These are phyloP conservation scores for Citeromyces nyonsensis DNA, from an alignment of 805 yeast species.

Conservation along the genomic window DNA sequence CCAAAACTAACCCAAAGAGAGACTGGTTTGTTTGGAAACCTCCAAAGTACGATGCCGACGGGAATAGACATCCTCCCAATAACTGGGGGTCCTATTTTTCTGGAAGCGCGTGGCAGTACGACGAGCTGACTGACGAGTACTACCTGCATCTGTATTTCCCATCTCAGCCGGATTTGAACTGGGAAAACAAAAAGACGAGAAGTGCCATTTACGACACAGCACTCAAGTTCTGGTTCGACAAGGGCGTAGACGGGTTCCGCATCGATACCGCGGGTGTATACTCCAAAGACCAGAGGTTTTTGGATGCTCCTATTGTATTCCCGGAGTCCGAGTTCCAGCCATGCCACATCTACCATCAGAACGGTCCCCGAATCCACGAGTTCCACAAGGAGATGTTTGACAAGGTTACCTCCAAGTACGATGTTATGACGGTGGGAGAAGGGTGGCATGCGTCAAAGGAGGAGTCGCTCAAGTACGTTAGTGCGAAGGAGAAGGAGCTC, in stretches of 20 bases:
- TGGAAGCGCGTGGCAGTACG: conserved; percentile 43
- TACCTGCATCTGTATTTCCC: conserved; percentile 36
- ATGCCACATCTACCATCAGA: conserved; percentile 14
- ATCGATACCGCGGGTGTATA: conserved; percentile 39
- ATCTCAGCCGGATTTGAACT: conserved; percentile 44
- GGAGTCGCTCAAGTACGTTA: conserved; percentile 24
- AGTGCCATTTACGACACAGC: conserved; percentile 26
- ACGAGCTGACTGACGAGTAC: conserved; percentile 36
- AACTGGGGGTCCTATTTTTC: conserved; percentile 39
- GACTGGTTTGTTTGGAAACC: conserved; percentile 50
- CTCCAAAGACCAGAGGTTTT: conserved; percentile 27
- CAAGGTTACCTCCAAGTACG: conserved; percentile 25
- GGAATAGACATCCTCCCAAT: conserved; percentile 37
- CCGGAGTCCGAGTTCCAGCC: conserved; percentile 25
- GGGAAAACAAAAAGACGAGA: conserved; percentile 33
- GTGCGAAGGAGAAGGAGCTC: conserved; percentile 20
- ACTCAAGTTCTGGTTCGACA: conserved; percentile 34
- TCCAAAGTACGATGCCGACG: conserved; percentile 25
- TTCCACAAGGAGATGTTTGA: conserved; percentile 34
- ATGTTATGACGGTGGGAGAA: conserved; percentile 44
- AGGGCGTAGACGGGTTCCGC: conserved; percentile 45
- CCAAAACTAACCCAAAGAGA: conserved; percentile 35
- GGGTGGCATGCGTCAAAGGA: conserved; percentile 26
- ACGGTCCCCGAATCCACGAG: conserved; percentile 44
- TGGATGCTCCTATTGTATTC: conserved; percentile 31